Evolutionary conservation across 2,329 filamentous ascomycete species (phyloP).

Genomic region (Colletotrichum sp.): DNA sequence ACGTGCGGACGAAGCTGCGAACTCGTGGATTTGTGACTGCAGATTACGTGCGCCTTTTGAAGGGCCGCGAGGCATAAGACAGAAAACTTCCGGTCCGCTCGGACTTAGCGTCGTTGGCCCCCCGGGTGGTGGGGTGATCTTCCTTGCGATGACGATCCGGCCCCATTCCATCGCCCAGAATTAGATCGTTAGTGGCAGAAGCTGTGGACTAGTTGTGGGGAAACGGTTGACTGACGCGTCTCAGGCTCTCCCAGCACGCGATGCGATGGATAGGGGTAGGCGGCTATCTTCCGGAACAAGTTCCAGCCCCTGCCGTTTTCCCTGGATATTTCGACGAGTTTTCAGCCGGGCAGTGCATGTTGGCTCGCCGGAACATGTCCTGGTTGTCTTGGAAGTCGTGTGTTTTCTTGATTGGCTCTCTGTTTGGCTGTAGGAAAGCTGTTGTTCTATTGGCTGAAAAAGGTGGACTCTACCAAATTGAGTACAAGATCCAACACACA

Average conservation of each 20-base stretch:
- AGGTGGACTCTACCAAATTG: neutral
- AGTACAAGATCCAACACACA: neutral
- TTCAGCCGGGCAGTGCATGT: neutral
- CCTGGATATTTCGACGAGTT: neutral
- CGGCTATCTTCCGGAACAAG: neutral
- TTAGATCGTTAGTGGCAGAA: neutral
- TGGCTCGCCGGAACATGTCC: neutral
- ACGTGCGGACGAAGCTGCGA: neutral
- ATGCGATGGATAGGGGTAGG: neutral
- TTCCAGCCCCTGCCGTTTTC: neutral
- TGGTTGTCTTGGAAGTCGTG: neutral
- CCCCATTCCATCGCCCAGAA: neutral
- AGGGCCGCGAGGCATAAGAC: neutral
- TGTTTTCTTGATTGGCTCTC: neutral
- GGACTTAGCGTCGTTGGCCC: neutral
- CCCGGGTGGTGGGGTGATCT: constrained; percentile 4
- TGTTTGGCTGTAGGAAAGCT: neutral
- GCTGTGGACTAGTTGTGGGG: neutral
- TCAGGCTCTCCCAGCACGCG: neutral
- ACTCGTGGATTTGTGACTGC: neutral
- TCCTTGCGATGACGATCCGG: constrained; percentile 10
- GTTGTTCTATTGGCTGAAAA: neutral
- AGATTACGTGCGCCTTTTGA: neutral
- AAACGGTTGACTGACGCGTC: constrained; percentile 1
- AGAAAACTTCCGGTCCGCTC: neutral